Percentiles rank a stretch among this genome's conserved stretches.
phyloP scores from a whole-genome alignment of 2,329 filamentous ascomycete species.

The Alternaria atra region DNA sequence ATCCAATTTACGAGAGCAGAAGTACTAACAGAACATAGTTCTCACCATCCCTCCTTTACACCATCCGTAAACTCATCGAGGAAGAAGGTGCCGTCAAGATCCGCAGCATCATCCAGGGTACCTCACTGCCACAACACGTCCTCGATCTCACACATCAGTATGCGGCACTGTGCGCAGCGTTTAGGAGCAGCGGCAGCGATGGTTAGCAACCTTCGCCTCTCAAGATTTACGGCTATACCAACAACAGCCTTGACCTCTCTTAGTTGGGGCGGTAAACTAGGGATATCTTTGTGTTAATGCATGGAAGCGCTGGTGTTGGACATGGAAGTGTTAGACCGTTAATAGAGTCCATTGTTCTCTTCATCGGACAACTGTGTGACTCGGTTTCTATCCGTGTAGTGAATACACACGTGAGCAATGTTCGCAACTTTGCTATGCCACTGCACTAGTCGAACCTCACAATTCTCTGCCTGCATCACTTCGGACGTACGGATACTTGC shows the following conservation, averaged over 20 bases:
- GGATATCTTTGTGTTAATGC: slow-evolving; percentile 19
- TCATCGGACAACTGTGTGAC: background rate
- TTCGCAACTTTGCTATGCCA: background rate
- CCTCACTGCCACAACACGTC: slow-evolving; percentile 89
- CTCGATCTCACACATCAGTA: slow-evolving; percentile 96
- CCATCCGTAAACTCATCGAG: slow-evolving; percentile 91
- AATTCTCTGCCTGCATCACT: background rate
- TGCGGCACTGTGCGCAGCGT: slow-evolving; percentile 90
- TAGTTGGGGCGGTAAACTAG: background rate
- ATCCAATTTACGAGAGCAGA: no score
- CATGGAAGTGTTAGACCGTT: slow-evolving; percentile 1
- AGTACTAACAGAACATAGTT: slow-evolving; percentile 64
- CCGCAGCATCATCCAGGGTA: slow-evolving; percentile 95
- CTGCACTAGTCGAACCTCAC: background rate
- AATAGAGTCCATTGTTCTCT: slow-evolving; percentile 1
- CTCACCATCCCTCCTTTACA: slow-evolving; percentile 86
- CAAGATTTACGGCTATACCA: slow-evolving; percentile 24
- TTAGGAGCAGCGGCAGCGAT: slow-evolving; percentile 92
- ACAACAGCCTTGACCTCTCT: slow-evolving; percentile 7
- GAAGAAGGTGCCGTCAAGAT: slow-evolving; percentile 98
- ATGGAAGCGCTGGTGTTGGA: slow-evolving; percentile 25
- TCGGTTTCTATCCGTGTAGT: background rate
- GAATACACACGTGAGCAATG: background rate
- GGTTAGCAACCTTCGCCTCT: slow-evolving; percentile 60
- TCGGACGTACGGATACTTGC: background rate